Evolutionary conservation across 208 protist genomes (phyloP).

Genomic region (Trypanosoma conorhini): DNA sequence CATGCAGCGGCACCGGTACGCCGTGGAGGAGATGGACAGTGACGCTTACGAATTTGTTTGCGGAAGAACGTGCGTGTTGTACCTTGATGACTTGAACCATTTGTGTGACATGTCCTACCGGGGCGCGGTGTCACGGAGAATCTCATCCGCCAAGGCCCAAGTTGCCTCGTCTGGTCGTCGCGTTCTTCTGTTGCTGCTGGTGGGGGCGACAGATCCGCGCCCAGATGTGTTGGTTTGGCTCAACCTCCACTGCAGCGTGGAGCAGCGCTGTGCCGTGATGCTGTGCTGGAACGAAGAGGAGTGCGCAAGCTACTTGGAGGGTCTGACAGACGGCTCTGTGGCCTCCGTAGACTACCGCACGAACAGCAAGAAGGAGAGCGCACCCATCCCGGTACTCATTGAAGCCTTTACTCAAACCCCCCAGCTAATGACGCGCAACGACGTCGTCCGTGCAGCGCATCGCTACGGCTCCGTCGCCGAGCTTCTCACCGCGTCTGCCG

Average conservation of each 20-base stretch:
- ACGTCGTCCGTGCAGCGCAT: constrained; percentile 66
- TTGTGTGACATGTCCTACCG: constrained; percentile 12
- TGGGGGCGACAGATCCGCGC: constrained; percentile 31
- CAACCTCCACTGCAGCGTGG: constrained; percentile 66
- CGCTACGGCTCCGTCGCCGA: constrained; percentile 51
- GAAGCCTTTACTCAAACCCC: constrained; percentile 76
- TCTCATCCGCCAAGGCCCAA: background rate
- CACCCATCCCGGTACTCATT: constrained; percentile 51
- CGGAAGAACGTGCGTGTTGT: constrained; percentile 8
- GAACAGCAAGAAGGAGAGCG: constrained; percentile 21
- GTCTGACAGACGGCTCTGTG: constrained; percentile 31
- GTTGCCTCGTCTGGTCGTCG: background rate
- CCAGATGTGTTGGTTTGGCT: constrained; percentile 61
- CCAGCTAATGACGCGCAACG: constrained; percentile 57
- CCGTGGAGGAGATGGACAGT: constrained; percentile 10
- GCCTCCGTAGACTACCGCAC: constrained; percentile 43
- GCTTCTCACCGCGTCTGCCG: constrained; percentile 40
- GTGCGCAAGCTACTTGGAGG: constrained; percentile 53
- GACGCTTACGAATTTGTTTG: constrained; percentile 24
- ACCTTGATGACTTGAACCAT: constrained; percentile 17
- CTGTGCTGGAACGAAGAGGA: constrained; percentile 70
- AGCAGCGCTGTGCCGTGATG: constrained; percentile 42
- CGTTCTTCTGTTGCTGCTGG: constrained; percentile 20
- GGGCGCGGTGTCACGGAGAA: constrained; percentile 4
- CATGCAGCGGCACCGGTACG: constrained; percentile 26